A percentile compares a stretch with the other conserved stretches of the same genome.
phyloP scores from a whole-genome alignment of 2,329 filamentous ascomycete genomes.

The Colletotrichum zoysiae region DNA sequence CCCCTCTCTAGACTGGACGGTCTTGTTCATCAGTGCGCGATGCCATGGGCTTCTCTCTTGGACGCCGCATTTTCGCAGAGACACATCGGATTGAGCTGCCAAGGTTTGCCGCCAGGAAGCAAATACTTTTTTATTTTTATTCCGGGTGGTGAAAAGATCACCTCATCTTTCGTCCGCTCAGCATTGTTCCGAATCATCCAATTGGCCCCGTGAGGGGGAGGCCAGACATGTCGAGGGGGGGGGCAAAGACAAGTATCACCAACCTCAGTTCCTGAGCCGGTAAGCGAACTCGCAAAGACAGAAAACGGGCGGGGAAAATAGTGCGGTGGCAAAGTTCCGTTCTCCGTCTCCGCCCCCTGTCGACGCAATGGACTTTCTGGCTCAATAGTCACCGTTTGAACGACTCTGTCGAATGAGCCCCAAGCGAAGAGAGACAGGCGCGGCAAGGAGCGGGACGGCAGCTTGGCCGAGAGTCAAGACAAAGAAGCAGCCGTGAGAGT shows the following conservation, averaged over 20 bases:
- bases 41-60: too few species aligned
- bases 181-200: background rate
- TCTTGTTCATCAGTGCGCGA: too few species aligned
- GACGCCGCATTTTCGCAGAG: background rate
- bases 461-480: background rate
- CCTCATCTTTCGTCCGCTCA: background rate
- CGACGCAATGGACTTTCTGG: slow-evolving; percentile 13
- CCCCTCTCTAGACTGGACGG: too few species aligned
- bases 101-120: background rate
- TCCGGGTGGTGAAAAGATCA: background rate
- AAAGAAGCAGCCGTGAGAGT: background rate
- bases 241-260: slow-evolving; percentile 14
- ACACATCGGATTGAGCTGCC: background rate
- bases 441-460: slow-evolving; percentile 5
- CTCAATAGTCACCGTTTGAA: background rate
- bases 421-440: background rate
- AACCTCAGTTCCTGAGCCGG: too few species aligned
- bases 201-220: background rate
- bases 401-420: slow-evolving; percentile 18
- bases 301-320: background rate
- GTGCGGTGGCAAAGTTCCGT: background rate
- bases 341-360: background rate
- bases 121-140: background rate
- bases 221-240: slow-evolving; percentile 16
- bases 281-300: background rate